Evolutionary conservation across 305 asterid species (phyloP).

Genomic region (Euphrasia arctica): DNA sequence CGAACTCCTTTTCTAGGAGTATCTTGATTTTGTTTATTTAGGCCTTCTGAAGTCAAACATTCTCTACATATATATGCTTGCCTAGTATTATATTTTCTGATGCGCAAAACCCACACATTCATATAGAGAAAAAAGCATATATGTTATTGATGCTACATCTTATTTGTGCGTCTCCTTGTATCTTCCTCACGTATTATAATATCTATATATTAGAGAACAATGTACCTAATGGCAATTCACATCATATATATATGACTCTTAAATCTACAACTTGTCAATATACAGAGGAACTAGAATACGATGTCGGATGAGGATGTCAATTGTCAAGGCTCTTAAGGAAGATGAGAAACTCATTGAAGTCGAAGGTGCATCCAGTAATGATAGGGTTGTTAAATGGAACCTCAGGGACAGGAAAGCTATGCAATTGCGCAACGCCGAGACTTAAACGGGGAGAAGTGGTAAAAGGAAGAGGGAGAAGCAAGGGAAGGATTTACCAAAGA

Average conservation of each 20-base stretch:
- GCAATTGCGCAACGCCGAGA: not conserved
- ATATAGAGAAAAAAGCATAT: not conserved
- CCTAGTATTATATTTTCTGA: not conserved
- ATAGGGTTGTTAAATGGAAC: constrained; percentile 4
- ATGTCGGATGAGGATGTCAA: constrained; percentile 8
- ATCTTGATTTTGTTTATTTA: not conserved
- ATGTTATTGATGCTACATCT: too few relatives aligned
- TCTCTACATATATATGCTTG: not conserved
- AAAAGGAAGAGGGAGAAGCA: not conserved
- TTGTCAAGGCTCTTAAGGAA: not conserved
- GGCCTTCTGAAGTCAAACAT: not conserved
- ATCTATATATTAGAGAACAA: not conserved
- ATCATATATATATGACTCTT: not conserved
- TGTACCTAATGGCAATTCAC: not conserved
- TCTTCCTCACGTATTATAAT: too few relatives aligned
- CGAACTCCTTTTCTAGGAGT: not conserved
- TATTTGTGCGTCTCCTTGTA: not conserved
- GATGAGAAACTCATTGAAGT: not conserved
- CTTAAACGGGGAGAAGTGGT: not conserved
- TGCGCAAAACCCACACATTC: not conserved
- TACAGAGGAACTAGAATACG: constrained; percentile 4
- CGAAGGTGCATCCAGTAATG: not conserved
- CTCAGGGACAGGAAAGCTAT: not conserved
- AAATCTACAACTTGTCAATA: not conserved
- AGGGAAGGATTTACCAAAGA: not conserved